Evolutionary conservation across 192 early-diverging fungal species (phyloP).

Genomic region (Thamnidium elegans): DNA sequence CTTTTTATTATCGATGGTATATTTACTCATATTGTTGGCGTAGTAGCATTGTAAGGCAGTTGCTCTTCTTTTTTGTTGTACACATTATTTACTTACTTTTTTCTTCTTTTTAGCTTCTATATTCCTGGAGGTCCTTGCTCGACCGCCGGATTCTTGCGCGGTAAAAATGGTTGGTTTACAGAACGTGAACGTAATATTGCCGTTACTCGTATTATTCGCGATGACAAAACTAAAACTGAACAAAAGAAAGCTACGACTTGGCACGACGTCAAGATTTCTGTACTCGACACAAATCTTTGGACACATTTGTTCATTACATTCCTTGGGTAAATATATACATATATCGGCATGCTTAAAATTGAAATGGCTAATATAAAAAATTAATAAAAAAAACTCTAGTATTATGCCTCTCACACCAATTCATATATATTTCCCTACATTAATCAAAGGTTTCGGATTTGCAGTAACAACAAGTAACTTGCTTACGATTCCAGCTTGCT

Average conservation of each 20-base stretch:
- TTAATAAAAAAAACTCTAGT: neutral
- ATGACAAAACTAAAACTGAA: conserved; percentile 49
- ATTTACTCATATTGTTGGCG: conserved; percentile 49
- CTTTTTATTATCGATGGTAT: conserved; percentile 63
- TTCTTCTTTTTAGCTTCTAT: conserved; percentile 36
- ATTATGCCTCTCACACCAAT: conserved; percentile 24
- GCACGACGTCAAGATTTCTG: conserved; percentile 16
- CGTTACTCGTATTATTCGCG: conserved; percentile 56
- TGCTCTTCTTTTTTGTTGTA: neutral
- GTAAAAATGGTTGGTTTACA: conserved; percentile 42
- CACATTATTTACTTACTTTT: neutral
- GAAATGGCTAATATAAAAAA: no score
- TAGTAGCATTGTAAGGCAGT: conserved; percentile 39
- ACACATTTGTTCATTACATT: conserved; percentile 30
- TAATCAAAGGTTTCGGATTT: conserved; percentile 22
- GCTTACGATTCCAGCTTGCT: conserved; percentile 13
- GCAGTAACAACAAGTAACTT: conserved; percentile 22
- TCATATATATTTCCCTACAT: conserved; percentile 17
- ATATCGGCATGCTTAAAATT: no score
- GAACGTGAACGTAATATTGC: conserved; percentile 52
- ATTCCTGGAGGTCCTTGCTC: conserved; percentile 43
- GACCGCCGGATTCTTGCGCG: conserved; percentile 33
- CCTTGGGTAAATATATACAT: neutral
- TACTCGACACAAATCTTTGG: conserved; percentile 18
- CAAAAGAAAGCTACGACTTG: conserved; percentile 6